These are phyloP conservation scores for Aspergillus leporis DNA, from an alignment of 495 filamentous ascomycete genomes.

Conservation along the genomic window DNA sequence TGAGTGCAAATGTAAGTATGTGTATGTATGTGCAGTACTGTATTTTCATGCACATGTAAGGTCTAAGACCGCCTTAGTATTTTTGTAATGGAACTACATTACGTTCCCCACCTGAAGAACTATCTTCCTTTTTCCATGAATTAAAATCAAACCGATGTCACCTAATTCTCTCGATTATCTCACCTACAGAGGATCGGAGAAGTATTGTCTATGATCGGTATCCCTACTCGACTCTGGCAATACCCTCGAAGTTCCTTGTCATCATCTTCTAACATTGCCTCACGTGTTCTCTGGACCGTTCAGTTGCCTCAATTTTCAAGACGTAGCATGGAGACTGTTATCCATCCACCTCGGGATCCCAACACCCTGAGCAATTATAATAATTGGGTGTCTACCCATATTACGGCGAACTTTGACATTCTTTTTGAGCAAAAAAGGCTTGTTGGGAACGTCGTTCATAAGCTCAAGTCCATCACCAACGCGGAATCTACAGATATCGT, in stretches of 20 bases:
- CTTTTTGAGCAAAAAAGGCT: slow-evolving; percentile 77
- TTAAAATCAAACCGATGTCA: background rate
- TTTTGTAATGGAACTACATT: background rate
- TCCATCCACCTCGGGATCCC: slow-evolving; percentile 70
- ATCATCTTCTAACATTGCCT: background rate
- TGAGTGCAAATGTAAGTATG: too few species aligned
- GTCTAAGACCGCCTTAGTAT: background rate
- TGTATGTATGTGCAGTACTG: background rate
- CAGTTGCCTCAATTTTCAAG: slow-evolving; percentile 1
- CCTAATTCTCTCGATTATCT: background rate
- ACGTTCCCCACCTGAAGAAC: background rate
- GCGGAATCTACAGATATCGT: slow-evolving; percentile 70
- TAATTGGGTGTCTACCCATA: slow-evolving; percentile 78
- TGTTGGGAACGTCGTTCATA: slow-evolving; percentile 70
- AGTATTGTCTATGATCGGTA: slow-evolving; percentile 5
- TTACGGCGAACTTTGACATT: slow-evolving; percentile 73
- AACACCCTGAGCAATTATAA: slow-evolving; percentile 92
- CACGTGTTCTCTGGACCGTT: slow-evolving; percentile 9
- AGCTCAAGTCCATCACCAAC: slow-evolving; percentile 70
- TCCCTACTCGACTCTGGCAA: slow-evolving; percentile 9
- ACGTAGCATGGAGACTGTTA: slow-evolving; percentile 47
- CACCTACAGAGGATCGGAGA: background rate
- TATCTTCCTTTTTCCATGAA: background rate
- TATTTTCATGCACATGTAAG: background rate
- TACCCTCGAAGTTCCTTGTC: slow-evolving; percentile 4